Conservation (phyloP, 2,329 filamentous ascomycete species). For the Cyclaneusma minus region DNA sequence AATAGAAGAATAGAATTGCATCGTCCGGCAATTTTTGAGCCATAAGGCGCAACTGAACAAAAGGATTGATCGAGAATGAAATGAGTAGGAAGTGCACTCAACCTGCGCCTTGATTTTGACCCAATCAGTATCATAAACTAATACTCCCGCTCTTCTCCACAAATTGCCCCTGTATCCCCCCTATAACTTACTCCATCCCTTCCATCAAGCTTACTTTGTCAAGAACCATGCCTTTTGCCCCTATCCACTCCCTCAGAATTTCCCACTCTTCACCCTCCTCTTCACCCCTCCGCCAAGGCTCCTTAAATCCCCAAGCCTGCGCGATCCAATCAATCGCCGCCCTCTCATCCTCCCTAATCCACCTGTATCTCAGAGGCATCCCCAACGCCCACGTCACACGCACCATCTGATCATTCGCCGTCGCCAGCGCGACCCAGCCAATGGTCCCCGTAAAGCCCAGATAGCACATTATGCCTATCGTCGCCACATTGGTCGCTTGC, state of each 20-base stretch:
- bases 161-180: no score
- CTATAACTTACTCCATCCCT: constrained; percentile 54
- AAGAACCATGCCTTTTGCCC: constrained; percentile 73
- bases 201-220: constrained; percentile 85
- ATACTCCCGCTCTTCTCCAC: no score
- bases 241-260: constrained; percentile 65
- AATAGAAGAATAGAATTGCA: constrained; percentile 4
- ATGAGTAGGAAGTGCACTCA: no score
- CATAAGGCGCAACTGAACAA: no score
- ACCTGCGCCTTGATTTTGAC: no score
- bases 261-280: constrained; percentile 90
- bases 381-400: constrained; percentile 82
- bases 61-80: no score
- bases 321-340: constrained; percentile 76
- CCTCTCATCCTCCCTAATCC: constrained; percentile 81
- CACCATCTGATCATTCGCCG: constrained; percentile 88
- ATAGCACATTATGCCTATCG: constrained; percentile 72
- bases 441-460: constrained; percentile 66
- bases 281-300: constrained; percentile 65
- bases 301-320: constrained; percentile 81
- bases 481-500: constrained; percentile 62
- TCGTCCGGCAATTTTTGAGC: no score
- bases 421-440: constrained; percentile 71
- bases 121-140: no score
- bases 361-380: constrained; percentile 64